Evolutionary conservation across 192 early-diverging fungal genomes (phyloP), one percentile per base, ranked within the genome.

Genomic region (Backusella tuberculispora): DNA sequence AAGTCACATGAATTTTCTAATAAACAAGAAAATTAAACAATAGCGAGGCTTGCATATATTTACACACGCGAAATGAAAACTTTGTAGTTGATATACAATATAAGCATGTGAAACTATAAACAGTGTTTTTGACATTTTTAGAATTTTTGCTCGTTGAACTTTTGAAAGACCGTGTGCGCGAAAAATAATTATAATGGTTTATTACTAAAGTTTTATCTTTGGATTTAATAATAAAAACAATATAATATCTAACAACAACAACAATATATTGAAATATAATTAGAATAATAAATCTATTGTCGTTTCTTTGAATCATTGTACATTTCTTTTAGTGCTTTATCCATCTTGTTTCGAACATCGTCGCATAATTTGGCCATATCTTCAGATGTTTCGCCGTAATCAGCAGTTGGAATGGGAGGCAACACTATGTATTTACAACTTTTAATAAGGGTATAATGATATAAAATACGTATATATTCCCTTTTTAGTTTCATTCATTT

Each of bases 261-360:
- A n/a, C 47, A 50, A 15, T n/a, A 7, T 50, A n/a, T n/a, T n/a
- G n/a, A 50, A n/a, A 7, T 42, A 7, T 42, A 50, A 50, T 50
- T 13, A 63, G n/a, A 17, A 15, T 65, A 38, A 65, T 17, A 19
- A 65, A 29, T 69, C 43, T 46, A 46, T 44, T 69, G 67, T 69
- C 21, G 43, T 47, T 69, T 69, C 44, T 46, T 69, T 42, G 37
- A 41, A 2, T 41, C 40, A 13, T 53, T 5, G 67, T 82, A 80
- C 73, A 89, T 89, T 40, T 89, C 84, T 47, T 71, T 83, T n/a
- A 86, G 69, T 42, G 83, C 75, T 14, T 66, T 75, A 71, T 87
- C 45, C 88, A 89, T 89, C 60, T 82, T 19, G 17, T 84, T 72
- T 44, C 87, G 85, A 5, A 85, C 78, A 66, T 73, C 74, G 9